Evolutionary conservation across 164 flowering plant species (phyloP), one percentile per base, ranked within the genome.

Genomic region (Vitis vinifera): DNA sequence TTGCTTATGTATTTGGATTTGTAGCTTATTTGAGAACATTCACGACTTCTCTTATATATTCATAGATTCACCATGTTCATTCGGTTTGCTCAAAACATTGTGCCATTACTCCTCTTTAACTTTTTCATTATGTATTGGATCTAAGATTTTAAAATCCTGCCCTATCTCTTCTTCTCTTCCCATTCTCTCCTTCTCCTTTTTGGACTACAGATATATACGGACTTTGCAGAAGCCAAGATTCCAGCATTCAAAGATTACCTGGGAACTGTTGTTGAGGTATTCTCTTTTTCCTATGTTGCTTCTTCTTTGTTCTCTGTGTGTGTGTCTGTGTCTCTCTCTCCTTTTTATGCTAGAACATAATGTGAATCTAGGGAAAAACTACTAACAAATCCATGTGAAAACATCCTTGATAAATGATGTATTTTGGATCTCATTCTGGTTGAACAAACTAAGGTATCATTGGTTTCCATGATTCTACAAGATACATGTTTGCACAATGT

Each of bases 171-270:
- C 58, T 13, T 3, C 29, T 57, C 6, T 10, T 51, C 13, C 53
- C 27, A 55, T 37, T 47, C 59, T 44, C 56, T 11, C 19, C n/a
- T n/a, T n/a, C 9, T 23, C 17, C 17, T 0, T 23, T 60, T 74
- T 73, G 72, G 52, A 63, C 53, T 73, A 44, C 84, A 95, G 99
- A 91, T 92, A 67, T 91, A 91, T 72, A 91, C 79, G 37, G 97
- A 87, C 64, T 95, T 97, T 67, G 97, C 93, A 23, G 97, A 87
- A 80, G 99, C 96, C 66, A 95, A 95, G 79, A 86, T 91, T 62
- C 97, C 98, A 8, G 92, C 98, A 67, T 98, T 95, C 73, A 63
- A 84, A 60, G 96, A 95, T 68, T 95, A 90, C 83, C 72, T 95
- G 69, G 91, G 78, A 80, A 95, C 96, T 69, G 82, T 94, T 14